Percentiles rank a stretch among this genome's conserved stretches.
These are phyloP conservation scores for Calonectria montana DNA, from an alignment of 2,329 filamentous ascomycete genomes.

Conservation along the genomic window DNA sequence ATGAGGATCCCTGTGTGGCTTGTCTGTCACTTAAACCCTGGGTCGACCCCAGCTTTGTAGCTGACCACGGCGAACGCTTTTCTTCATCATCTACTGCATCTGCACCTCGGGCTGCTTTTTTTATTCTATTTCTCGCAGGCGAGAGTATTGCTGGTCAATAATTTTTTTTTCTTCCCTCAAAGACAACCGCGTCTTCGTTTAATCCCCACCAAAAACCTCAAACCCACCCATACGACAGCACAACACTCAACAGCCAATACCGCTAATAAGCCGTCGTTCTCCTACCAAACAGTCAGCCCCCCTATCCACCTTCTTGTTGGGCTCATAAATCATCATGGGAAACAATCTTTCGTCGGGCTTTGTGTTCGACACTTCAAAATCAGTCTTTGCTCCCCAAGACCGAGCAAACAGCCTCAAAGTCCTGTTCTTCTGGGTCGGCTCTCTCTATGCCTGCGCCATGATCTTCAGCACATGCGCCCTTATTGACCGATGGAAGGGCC, in stretches of 20 bases:
- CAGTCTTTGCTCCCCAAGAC: slow-evolving; percentile 48
- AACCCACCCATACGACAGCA: background rate
- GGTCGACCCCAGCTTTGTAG: background rate
- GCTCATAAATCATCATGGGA: slow-evolving; percentile 47
- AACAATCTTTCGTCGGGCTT: slow-evolving; percentile 53
- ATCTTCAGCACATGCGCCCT: slow-evolving; percentile 56
- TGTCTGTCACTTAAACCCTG: slow-evolving; percentile 6
- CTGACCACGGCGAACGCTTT: background rate
- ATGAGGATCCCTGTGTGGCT: slow-evolving; percentile 32
- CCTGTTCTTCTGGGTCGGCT: slow-evolving; percentile 48
- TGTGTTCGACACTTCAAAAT: slow-evolving; percentile 51
- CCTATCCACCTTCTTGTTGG: background rate
- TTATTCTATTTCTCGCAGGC: slow-evolving; percentile 41
- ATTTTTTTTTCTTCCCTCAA: background rate
- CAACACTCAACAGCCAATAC: background rate
- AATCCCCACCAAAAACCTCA: background rate
- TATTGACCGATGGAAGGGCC: slow-evolving; percentile 56
- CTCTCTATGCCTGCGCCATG: slow-evolving; percentile 53
- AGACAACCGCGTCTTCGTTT: background rate
- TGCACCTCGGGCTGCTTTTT: slow-evolving; percentile 13
- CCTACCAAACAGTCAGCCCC: background rate
- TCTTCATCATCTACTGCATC: slow-evolving; percentile 25
- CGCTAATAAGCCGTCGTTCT: background rate
- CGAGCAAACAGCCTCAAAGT: slow-evolving; percentile 45
- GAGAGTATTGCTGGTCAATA: slow-evolving; percentile 32